A percentile compares a stretch with the other conserved stretches of the same genome.
Conservation (phyloP, 306 rosid species). For the Gynostemma pentaphyllum region DNA sequence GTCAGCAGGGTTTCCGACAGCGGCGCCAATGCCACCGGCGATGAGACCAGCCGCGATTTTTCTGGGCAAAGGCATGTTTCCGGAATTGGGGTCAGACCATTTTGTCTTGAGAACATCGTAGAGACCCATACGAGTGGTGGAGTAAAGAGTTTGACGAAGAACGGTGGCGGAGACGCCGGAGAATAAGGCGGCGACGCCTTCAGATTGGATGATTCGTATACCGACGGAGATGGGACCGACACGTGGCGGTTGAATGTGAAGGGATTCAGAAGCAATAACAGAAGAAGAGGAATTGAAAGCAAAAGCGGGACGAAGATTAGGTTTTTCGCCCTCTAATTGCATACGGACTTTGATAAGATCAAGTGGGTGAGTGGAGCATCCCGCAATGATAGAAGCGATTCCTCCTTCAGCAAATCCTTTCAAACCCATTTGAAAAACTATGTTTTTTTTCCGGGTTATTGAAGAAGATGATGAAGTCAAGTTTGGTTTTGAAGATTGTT, state of each 20-base stretch:
- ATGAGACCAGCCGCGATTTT: conserved; percentile 52
- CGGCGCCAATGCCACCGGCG: conserved; percentile 73
- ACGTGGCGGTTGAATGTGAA: not conserved
- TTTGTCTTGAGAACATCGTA: conserved; percentile 23
- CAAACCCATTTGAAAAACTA: conserved; percentile 3
- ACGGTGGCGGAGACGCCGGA: conserved; percentile 10
- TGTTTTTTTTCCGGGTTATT: too few relatives aligned
- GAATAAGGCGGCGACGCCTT: not conserved
- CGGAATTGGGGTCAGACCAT: conserved; percentile 47
- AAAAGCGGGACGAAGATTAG: conserved; percentile 44
- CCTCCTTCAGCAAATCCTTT: conserved; percentile 11
- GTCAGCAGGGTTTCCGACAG: conserved; percentile 81
- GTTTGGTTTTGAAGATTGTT: too few relatives aligned
- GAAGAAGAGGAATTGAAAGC: conserved; percentile 22
- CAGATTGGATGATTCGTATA: not conserved
- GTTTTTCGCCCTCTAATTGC: conserved; percentile 63
- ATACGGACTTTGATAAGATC: conserved; percentile 84
- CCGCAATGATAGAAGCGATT: conserved; percentile 10
- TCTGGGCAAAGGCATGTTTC: conserved; percentile 24
- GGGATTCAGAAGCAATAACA: not conserved
- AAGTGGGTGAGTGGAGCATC: conserved; percentile 7
- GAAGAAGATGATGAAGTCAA: conserved; percentile 58
- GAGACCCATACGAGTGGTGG: conserved; percentile 12
- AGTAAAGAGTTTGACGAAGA: conserved; percentile 8
- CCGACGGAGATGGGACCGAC: conserved; percentile 32